Conservation (phyloP, 495 filamentous ascomycete genomes). For the Neurospora discreta region DNA sequence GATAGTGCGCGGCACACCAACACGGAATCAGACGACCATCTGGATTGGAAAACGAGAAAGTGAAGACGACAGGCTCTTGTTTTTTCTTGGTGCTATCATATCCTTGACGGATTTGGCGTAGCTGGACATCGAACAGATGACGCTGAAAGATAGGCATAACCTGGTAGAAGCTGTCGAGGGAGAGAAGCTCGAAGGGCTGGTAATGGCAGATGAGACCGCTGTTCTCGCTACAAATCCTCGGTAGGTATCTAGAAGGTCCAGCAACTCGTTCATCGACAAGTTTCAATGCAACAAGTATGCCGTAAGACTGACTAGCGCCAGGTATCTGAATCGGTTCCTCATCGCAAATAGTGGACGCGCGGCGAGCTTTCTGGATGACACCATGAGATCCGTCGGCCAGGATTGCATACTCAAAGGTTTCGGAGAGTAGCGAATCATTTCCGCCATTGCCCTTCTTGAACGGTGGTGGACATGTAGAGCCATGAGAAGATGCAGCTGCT, state of each 20-base stretch:
- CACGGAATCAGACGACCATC: constrained; percentile 10
- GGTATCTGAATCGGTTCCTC: constrained; percentile 18
- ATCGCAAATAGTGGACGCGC: constrained; percentile 12
- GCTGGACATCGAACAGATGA: constrained; percentile 9
- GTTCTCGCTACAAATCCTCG: constrained; percentile 17
- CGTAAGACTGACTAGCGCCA: constrained; percentile 13
- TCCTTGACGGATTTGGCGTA: constrained; percentile 2
- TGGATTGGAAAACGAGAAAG: constrained; percentile 13
- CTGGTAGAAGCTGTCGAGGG: constrained; percentile 11
- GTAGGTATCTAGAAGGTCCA: constrained; percentile 2
- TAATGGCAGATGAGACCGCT: constrained; percentile 10
- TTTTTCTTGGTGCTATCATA: constrained; percentile 5
- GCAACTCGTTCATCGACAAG: constrained; percentile 3
- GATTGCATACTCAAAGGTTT: constrained; percentile 12
- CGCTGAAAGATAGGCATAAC: constrained; percentile 13
- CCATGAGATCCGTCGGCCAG: constrained; percentile 10
- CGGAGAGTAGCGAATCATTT: constrained; percentile 2
- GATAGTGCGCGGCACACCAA: constrained; percentile 18
- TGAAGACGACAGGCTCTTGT: constrained; percentile 15
- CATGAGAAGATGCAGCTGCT: not conserved
- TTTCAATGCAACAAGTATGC: constrained; percentile 17
- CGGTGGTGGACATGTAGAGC: not conserved
- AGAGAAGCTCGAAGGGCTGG: constrained; percentile 7
- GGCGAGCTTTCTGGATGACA: constrained; percentile 11
- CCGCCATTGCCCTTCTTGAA: not conserved